A percentile compares a stretch with the other conserved stretches of the same genome.
phyloP scores from a whole-genome alignment of 164 flowering plant genomes.

The Sedum album region DNA sequence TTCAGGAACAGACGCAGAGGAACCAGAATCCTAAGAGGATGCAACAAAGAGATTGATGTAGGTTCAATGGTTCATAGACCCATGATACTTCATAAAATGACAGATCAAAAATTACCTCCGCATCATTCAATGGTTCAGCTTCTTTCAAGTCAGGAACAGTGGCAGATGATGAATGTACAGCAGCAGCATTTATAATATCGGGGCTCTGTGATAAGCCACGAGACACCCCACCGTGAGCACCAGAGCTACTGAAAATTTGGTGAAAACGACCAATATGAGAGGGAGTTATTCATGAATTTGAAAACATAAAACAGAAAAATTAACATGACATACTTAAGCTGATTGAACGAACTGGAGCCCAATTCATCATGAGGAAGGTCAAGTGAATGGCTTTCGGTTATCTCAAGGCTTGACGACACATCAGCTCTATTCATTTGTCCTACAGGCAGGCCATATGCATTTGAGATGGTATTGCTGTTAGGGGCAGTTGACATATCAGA shows the following conservation, averaged over 20 bases:
- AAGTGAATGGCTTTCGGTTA: conserved; percentile 39
- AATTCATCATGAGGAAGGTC: conserved; percentile 58
- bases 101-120: conserved; percentile 28
- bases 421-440: conserved; percentile 41
- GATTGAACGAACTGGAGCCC: conserved; percentile 40
- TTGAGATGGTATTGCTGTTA: conserved; percentile 36
- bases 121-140: conserved; percentile 30
- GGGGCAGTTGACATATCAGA: conserved; percentile 42
- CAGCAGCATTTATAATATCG: conserved; percentile 24
- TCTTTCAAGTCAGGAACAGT: conserved; percentile 40
- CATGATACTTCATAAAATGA: background rate
- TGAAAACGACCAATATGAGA: background rate
- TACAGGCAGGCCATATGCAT: conserved; percentile 37
- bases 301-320: background rate
- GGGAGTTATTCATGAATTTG: background rate
- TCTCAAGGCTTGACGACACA: conserved; percentile 44
- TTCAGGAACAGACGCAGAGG: conserved; percentile 38
- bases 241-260: conserved; percentile 36
- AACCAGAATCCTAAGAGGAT: conserved; percentile 44
- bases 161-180: conserved; percentile 33
- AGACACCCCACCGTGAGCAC: conserved; percentile 32
- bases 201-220: conserved; percentile 44
- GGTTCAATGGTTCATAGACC: background rate
- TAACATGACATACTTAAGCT: conserved; percentile 30
- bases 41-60: background rate